A percentile compares a stretch with the other conserved stretches of the same genome.
These are phyloP conservation scores for Haplosporangium sp. DNA, from an alignment of 371 early-diverging fungal genomes.

Conservation along the genomic window DNA sequence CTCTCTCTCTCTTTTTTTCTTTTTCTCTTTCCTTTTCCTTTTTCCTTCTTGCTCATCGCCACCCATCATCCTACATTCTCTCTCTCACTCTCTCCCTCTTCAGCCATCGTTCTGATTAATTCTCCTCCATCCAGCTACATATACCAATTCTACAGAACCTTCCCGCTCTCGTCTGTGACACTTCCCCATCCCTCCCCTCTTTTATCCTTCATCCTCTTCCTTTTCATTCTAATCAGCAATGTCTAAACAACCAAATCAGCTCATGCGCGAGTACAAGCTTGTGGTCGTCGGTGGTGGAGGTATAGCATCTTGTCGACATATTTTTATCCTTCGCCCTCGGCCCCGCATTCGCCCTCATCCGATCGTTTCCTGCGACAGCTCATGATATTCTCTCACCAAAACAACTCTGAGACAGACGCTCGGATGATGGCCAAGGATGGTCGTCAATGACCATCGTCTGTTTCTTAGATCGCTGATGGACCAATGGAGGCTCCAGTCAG, in stretches of 20 bases:
- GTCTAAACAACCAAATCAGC: constrained; percentile 55
- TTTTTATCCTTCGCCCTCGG: neutral
- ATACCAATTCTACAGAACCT: too few species aligned
- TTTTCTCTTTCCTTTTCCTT: neutral
- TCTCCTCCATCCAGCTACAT: too few species aligned
- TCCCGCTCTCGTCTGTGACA: neutral
- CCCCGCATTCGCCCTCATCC: neutral
- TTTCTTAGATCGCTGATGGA: neutral
- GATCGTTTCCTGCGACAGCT: neutral
- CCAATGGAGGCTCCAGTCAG: too few species aligned
- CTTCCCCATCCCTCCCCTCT: neutral
- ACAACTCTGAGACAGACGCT: too few species aligned
- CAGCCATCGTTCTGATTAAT: too few species aligned
- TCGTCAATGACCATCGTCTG: neutral
- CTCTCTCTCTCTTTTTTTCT: constrained; percentile 2
- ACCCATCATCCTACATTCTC: neutral
- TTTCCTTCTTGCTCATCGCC: neutral
- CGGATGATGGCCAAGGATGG: too few species aligned
- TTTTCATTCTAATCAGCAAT: constrained; percentile 8
- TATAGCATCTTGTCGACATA: constrained; percentile 32
- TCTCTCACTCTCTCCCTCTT: too few species aligned
- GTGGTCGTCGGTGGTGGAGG: constrained; percentile 94
- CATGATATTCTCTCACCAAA: too few species aligned
- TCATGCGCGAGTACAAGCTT: constrained; percentile 79
- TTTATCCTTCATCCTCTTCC: constrained; percentile 3